Evolutionary conservation across 2,329 filamentous ascomycete species (phyloP), one percentile per base, ranked within the genome.

Genomic region (Chrysoporthe austroafricana): DNA sequence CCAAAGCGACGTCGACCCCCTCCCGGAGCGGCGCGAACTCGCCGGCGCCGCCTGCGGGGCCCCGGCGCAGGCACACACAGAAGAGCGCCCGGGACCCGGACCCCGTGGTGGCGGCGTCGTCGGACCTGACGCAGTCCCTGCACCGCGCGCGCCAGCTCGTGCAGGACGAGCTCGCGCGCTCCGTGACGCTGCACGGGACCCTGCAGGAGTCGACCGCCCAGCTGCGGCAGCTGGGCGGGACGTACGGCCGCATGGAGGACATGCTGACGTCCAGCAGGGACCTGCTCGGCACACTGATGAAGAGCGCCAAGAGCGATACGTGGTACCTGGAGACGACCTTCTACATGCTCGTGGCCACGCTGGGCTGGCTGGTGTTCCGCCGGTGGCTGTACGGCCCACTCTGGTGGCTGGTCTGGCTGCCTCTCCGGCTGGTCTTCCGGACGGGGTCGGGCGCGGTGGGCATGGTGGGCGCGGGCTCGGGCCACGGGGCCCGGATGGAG

Each of bases 271-370:
- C 87, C 66, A 94, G 92, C 58, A 86, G 88, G 71, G 90, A 89
- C 66, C 83, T 99, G 21, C 86, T 97, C 8, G 88, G 88, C 7
- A 93, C 92, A 21, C 83, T 99, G 58, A 81, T 98, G 59, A 88
- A 88, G 70, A 96, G 92, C 71, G 93, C 96, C 76, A 99, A 99
- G 84, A 96, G 91, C 72, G 96, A 99, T 77, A 97, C 94, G 2
- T 99, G 96, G 96, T 99, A 99, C 77, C 86, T 99, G 44, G 91
- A 96, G 79, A 96, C 92, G 48, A 89, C 94, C 2, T 89, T 98
- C 72, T 96, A 94, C 76, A 85, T 97, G 73, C 85, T 98, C 18
- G 75, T 91, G 32, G 86, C 81, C 6, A 97, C 94, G 1, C 88
- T 94, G 54, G 84, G 83, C 42, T 99, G 96, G 96, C 85, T 99